Evolutionary conservation across 176 grass and related monocot genomes (phyloP), one percentile per base, ranked within the genome.

Genomic region (Typha latifolia): DNA sequence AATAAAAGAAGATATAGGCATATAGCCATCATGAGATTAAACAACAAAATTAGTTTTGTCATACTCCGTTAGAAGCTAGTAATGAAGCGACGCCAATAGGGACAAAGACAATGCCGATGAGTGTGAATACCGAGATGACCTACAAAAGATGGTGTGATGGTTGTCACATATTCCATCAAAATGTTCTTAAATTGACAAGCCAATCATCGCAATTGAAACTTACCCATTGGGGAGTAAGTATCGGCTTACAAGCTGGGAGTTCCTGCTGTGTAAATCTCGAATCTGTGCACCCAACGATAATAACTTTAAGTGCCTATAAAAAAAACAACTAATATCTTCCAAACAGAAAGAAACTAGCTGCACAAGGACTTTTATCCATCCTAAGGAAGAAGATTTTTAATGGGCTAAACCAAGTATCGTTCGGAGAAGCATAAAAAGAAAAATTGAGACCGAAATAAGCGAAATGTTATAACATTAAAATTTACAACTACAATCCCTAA

Each of bases 161-260:
- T 50, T n/a, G 32, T 22, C 21, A 47, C 29, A 57, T 32, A 59
- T 67, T 48, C 4, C 12, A 18, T 12, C 9, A 26, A n/a, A 37
- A 53, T 20, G 49, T 53, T 12, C 27, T 11, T 16, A 53, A 70
- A 19, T 49, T 14, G 6, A 29, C 19, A 37, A 22, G 13, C 21
- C 14, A 31, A 49, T 29, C 2, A 5, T 3, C 63, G 12, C 12
- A 62, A 11, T 19, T 12, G 26, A 85, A 61, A 63, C 72, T 32
- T 83, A 99, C 95, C 95, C 95, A 99, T 90, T 83, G 86, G 34
- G 95, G 95, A 79, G 95, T 90, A 66, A 99, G 86, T 69, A 99
- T 99, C 3, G 89, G 89, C 73, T 99, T 99, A 57, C 95, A 99
- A 61, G 95, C 95, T 11, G 95, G 95, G 29, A 99, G 84, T 63